These are phyloP conservation scores for Besnoitia besnoiti DNA, from an alignment of 169 alveolate species.

Conservation along the genomic window DNA sequence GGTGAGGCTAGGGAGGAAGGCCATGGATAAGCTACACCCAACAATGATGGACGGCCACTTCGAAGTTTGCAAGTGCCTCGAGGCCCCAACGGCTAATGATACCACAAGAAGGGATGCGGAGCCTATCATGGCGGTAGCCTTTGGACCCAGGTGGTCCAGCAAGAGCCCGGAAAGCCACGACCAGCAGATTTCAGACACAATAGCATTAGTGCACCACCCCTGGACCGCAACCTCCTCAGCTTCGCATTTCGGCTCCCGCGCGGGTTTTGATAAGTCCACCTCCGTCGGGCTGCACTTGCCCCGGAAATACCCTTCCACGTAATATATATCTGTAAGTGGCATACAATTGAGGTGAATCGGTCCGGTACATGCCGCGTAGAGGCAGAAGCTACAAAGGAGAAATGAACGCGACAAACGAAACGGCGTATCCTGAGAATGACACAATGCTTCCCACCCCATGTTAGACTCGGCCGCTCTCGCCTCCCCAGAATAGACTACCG, in stretches of 20 bases:
- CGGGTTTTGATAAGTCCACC: background rate
- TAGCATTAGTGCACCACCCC: background rate
- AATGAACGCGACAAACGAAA: background rate
- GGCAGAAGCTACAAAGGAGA: background rate
- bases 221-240: background rate
- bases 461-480: too few species aligned
- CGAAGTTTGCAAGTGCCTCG: background rate
- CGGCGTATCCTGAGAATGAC: background rate
- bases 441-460: too few species aligned
- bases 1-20: conserved; percentile 35
- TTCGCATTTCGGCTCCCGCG: background rate
- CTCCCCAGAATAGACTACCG: too few species aligned
- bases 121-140: conserved; percentile 10
- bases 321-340: background rate
- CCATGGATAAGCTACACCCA: background rate
- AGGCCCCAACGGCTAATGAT: background rate
- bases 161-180: background rate
- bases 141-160: conserved; percentile 14
- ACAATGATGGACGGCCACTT: background rate
- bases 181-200: background rate
- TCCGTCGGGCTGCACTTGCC: background rate
- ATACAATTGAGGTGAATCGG: background rate
- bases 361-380: background rate
- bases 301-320: background rate
- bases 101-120: background rate